These are phyloP conservation scores for Fusarium virguliforme DNA, from an alignment of 2,329 filamentous ascomycete genomes.

Conservation along the genomic window DNA sequence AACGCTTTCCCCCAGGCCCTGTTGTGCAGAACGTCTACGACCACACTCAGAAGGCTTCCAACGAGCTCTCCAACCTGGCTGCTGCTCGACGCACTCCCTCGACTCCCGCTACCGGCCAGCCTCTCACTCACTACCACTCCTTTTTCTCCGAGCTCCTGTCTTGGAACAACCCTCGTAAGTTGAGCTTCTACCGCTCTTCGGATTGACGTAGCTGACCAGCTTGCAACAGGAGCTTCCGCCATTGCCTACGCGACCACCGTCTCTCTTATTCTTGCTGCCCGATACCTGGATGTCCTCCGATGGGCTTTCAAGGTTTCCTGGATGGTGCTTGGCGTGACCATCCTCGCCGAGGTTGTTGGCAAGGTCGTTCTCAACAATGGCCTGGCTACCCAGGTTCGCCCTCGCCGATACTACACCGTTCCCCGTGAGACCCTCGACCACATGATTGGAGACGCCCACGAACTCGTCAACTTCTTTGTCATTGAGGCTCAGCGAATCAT, in stretches of 20 bases:
- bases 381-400: constrained; percentile 76
- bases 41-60: constrained; percentile 68
- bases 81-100: constrained; percentile 70
- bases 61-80: constrained; percentile 72
- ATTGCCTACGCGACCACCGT: constrained; percentile 75
- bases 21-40: constrained; percentile 73
- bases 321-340: constrained; percentile 73
- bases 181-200: constrained; percentile 10
- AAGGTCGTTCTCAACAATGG: constrained; percentile 75
- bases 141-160: constrained; percentile 79
- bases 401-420: constrained; percentile 77
- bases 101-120: constrained; percentile 72
- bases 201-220: constrained; percentile 36
- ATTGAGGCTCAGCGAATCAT: constrained; percentile 79
- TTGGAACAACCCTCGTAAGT: constrained; percentile 78
- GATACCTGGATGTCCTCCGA: constrained; percentile 77
- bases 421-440: constrained; percentile 74
- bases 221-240: constrained; percentile 70
- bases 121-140: constrained; percentile 79
- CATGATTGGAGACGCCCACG: constrained; percentile 75
- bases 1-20: constrained; percentile 62
- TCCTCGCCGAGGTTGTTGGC: constrained; percentile 73
- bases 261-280: constrained; percentile 72
- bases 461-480: constrained; percentile 80
- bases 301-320: constrained; percentile 77